phyloP scores from a whole-genome alignment of 768 basidiomycete species.

The Naganishia vaughanmartiniae region DNA sequence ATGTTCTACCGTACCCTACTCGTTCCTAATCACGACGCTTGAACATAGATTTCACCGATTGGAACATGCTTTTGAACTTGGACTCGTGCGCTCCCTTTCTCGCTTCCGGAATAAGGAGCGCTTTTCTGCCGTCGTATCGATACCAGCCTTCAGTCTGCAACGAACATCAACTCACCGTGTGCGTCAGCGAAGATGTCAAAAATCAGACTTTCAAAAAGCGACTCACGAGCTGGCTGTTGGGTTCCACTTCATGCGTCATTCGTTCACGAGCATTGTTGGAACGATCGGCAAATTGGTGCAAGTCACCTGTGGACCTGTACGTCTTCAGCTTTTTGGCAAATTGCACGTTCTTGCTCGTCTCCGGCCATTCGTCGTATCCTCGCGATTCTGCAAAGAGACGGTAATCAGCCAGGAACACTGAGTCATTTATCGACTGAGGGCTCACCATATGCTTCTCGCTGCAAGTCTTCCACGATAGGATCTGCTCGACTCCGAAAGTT shows the following conservation, averaged over 20 bases:
- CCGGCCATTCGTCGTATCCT: conserved; percentile 21
- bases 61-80: conserved; percentile 29
- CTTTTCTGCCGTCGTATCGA: conserved; percentile 1
- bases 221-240: conserved; percentile 18
- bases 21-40: conserved; percentile 6
- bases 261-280: neutral
- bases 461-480: conserved; percentile 8
- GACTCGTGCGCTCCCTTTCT: conserved; percentile 8
- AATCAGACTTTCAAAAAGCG: neutral
- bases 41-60: conserved; percentile 17
- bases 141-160: conserved; percentile 6
- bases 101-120: neutral
- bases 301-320: conserved; percentile 27
- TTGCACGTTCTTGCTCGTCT: neutral
- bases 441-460: conserved; percentile 9
- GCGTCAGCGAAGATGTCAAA: too few relatives aligned
- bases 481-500: conserved; percentile 28
- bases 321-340: conserved; percentile 24
- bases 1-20: neutral
- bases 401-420: neutral
- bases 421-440: neutral
- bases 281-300: conserved; percentile 15
- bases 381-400: neutral
- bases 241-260: neutral
- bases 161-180: neutral